These are phyloP conservation scores for Blastocrithidia nonstop DNA, from an alignment of 208 protist genomes.

Conservation along the genomic window DNA sequence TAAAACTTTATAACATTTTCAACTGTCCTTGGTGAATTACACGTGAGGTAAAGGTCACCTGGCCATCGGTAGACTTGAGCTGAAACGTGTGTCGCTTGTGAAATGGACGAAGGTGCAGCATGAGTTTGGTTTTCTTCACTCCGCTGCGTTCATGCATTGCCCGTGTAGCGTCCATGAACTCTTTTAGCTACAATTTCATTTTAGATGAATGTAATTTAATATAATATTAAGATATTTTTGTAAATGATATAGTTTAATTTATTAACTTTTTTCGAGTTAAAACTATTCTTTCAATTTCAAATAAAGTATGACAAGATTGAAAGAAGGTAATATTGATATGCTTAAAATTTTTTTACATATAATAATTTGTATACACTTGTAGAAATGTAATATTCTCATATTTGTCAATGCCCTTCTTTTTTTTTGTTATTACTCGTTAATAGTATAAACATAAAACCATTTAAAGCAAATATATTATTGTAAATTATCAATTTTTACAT, in stretches of 20 bases:
- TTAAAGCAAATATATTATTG: too few relatives aligned
- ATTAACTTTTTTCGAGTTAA: neutral
- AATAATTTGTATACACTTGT: too few relatives aligned
- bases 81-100: constrained; percentile 24
- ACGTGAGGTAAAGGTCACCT: constrained; percentile 39
- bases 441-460: too few relatives aligned
- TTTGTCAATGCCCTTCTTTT: too few relatives aligned
- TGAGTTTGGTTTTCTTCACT: constrained; percentile 41
- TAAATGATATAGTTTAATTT: neutral
- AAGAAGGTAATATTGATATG: neutral
- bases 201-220: neutral
- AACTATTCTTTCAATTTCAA: neutral
- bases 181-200: constrained; percentile 41
- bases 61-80: constrained; percentile 52
- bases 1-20: constrained; percentile 32
- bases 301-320: neutral
- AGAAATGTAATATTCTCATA: too few relatives aligned
- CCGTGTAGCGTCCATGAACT: constrained; percentile 37
- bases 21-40: constrained; percentile 43
- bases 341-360: neutral
- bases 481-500: too few relatives aligned
- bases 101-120: constrained; percentile 40
- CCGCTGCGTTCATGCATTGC: constrained; percentile 40
- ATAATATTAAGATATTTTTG: neutral
- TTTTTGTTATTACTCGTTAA: too few relatives aligned